A percentile compares a stretch with the other conserved stretches of the same genome.
phyloP scores from a whole-genome alignment of 1,284 basidiomycete genomes.

The Malassezia yamatoensis region DNA sequence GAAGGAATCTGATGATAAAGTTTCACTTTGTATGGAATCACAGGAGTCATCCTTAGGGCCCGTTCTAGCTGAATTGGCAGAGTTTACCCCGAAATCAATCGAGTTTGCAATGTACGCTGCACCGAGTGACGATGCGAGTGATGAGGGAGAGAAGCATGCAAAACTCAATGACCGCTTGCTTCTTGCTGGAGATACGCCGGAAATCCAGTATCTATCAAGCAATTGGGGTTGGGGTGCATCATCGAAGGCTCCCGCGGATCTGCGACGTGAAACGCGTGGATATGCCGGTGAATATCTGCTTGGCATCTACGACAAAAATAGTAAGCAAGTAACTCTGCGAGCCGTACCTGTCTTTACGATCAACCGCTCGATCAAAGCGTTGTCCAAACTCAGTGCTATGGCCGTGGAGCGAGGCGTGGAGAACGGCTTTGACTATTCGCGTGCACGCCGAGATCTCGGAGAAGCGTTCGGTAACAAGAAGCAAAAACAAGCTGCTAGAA shows the following conservation, averaged over 20 bases:
- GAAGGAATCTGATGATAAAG: neutral
- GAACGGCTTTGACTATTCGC: constrained; percentile 27
- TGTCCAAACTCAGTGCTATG: constrained; percentile 27
- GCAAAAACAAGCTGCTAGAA: constrained; percentile 37
- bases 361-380: constrained; percentile 32
- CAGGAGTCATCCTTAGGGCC: constrained; percentile 6
- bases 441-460: constrained; percentile 35
- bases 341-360: constrained; percentile 39
- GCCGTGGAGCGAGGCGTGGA: constrained; percentile 18
- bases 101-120: constrained; percentile 11
- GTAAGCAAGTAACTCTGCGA: constrained; percentile 33
- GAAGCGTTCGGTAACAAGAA: constrained; percentile 46
- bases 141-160: neutral
- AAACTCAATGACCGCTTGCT: constrained; percentile 24
- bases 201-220: constrained; percentile 31
- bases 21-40: neutral
- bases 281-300: constrained; percentile 45
- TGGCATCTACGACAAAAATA: constrained; percentile 38
- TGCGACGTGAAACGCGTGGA: constrained; percentile 27
- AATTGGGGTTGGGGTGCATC: constrained; percentile 24
- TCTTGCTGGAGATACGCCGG: constrained; percentile 33
- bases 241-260: constrained; percentile 19
- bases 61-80: constrained; percentile 7
- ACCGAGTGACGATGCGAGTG: neutral
- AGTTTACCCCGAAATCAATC: constrained; percentile 11